A percentile compares a stretch with the other conserved stretches of the same genome.
Evolutionary conservation across 257 asterid species (phyloP).

Genomic region (Anisodus tanguticus): DNA sequence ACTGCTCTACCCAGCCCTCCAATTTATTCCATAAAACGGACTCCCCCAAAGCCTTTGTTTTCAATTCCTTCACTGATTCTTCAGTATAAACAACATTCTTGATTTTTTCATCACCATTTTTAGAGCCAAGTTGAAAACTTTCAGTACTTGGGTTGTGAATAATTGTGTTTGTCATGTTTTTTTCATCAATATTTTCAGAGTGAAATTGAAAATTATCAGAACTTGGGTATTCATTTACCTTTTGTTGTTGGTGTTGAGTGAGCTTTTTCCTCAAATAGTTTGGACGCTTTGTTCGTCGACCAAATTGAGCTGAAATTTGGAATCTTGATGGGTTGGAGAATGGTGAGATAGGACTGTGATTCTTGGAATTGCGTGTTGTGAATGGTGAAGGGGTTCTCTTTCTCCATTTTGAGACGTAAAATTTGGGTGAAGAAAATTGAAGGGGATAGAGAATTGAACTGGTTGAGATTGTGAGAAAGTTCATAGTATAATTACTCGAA

Average conservation of each 20-base stretch:
- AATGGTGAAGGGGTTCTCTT: slow-evolving; percentile 41
- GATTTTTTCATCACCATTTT: slow-evolving; percentile 30
- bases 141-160: slow-evolving; percentile 39
- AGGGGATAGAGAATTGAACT: slow-evolving; percentile 31
- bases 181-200: background rate
- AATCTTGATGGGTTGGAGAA: slow-evolving; percentile 46
- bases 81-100: slow-evolving; percentile 41
- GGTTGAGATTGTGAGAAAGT: slow-evolving; percentile 39
- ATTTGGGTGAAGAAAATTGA: slow-evolving; percentile 40
- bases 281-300: slow-evolving; percentile 59
- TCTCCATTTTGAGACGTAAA: slow-evolving; percentile 43
- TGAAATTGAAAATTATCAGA: no score
- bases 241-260: slow-evolving; percentile 47
- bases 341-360: slow-evolving; percentile 37
- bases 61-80: slow-evolving; percentile 36
- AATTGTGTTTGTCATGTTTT: background rate
- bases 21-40: slow-evolving; percentile 67
- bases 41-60: slow-evolving; percentile 51
- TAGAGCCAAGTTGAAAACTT: slow-evolving; percentile 38
- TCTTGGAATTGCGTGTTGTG: slow-evolving; percentile 36
- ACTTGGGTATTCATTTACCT: slow-evolving; percentile 50
- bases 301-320: slow-evolving; percentile 64
- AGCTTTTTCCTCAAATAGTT: slow-evolving; percentile 78
- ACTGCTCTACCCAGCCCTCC: slow-evolving; percentile 86
- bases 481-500: slow-evolving; percentile 25